Evolutionary conservation across 257 asterid genomes (phyloP).

Genomic region (Primulina huaijiensis): DNA sequence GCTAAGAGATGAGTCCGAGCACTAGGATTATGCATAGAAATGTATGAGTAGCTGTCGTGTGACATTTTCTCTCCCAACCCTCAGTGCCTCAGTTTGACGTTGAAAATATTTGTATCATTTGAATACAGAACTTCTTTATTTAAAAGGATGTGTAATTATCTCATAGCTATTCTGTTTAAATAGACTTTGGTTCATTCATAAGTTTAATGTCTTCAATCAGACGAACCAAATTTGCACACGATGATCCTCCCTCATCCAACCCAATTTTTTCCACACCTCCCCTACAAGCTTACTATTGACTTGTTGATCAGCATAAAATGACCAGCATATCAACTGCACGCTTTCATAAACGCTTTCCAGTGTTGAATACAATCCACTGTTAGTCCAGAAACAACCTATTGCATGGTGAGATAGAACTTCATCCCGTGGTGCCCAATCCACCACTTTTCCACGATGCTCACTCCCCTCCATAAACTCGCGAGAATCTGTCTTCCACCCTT

Average conservation of each 20-base stretch:
- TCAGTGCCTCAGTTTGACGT: neutral
- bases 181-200: constrained; percentile 9
- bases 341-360: constrained; percentile 31
- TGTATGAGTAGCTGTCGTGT: neutral
- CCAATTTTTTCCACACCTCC: constrained; percentile 35
- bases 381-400: constrained; percentile 29
- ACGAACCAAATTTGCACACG: constrained; percentile 24
- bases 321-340: constrained; percentile 36
- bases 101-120: neutral
- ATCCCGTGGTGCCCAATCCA: constrained; percentile 39
- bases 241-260: constrained; percentile 24
- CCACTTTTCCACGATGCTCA: constrained; percentile 27
- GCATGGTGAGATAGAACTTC: constrained; percentile 33
- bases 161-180: neutral
- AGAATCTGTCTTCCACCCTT: constrained; percentile 13
- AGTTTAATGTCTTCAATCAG: constrained; percentile 27
- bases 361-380: constrained; percentile 32
- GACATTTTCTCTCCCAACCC: neutral
- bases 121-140: neutral
- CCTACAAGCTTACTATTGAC: constrained; percentile 34
- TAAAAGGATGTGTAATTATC: neutral
- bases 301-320: constrained; percentile 34
- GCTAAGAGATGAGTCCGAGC: neutral
- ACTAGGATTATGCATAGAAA: neutral
- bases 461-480: constrained; percentile 22